Evolutionary conservation across 108 stramenopile genomes (phyloP).

Genomic region (Stephanodiscus triporus): DNA sequence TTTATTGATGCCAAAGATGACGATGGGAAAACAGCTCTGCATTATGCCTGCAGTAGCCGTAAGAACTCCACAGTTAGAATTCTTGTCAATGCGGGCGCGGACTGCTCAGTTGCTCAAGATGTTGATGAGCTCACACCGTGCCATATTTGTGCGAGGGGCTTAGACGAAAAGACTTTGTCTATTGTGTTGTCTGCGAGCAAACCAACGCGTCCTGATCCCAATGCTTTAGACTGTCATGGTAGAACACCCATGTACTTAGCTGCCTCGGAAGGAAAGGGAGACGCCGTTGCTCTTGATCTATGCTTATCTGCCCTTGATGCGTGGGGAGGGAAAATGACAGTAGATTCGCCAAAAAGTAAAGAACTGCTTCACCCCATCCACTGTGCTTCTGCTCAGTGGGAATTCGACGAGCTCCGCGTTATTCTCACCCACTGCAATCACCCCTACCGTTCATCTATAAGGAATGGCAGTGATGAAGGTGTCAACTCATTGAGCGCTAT

Average conservation of each 20-base stretch:
- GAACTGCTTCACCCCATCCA: conserved; percentile 55
- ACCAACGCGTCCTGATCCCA: conserved; percentile 65
- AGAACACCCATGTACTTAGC: conserved; percentile 80
- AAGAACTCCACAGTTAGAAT: conserved; percentile 56
- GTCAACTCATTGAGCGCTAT: conserved; percentile 61
- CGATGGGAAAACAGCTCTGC: conserved; percentile 70
- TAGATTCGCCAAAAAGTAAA: conserved; percentile 29
- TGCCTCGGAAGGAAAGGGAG: conserved; percentile 55
- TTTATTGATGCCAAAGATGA: conserved; percentile 73
- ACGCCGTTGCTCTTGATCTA: conserved; percentile 49
- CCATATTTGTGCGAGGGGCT: conserved; percentile 63
- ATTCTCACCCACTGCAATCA: conserved; percentile 52
- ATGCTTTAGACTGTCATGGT: conserved; percentile 62
- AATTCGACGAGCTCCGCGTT: conserved; percentile 51
- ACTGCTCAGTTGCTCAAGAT: conserved; percentile 45
- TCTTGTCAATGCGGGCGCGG: conserved; percentile 73
- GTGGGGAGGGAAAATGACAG: conserved; percentile 61
- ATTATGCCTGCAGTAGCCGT: conserved; percentile 71
- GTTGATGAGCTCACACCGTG: conserved; percentile 46
- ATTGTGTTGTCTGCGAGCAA: conserved; percentile 53
- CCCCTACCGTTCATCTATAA: conserved; percentile 56
- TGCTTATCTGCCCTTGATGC: conserved; percentile 70
- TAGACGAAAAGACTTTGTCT: conserved; percentile 66
- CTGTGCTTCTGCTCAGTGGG: conserved; percentile 47
- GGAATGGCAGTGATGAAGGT: conserved; percentile 18